phyloP scores from a whole-genome alignment of 2,329 filamentous ascomycete genomes.

The Simplicillium aogashimaense region DNA sequence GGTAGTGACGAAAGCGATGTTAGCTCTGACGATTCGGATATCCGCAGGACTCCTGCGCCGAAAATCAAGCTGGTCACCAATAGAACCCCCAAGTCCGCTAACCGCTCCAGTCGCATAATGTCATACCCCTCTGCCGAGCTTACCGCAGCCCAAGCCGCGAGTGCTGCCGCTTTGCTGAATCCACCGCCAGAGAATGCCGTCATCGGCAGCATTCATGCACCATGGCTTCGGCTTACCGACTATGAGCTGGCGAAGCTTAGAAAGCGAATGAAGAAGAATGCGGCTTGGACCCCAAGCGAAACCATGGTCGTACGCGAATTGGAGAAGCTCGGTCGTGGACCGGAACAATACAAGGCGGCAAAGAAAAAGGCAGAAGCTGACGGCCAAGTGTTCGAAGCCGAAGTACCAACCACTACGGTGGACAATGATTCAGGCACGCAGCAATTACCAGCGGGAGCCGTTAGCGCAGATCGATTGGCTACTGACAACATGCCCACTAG shows the following conservation, averaged over 20 bases:
- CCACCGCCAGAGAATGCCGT: constrained; percentile 52
- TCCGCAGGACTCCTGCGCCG: constrained; percentile 27
- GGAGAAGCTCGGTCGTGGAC: constrained; percentile 57
- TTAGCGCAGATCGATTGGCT: constrained; percentile 45
- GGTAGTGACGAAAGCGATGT: constrained; percentile 44
- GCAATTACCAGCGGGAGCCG: constrained; percentile 48
- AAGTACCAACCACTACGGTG: constrained; percentile 23
- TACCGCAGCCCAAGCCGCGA: constrained; percentile 27
- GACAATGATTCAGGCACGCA: constrained; percentile 40
- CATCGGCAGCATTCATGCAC: constrained; percentile 47
- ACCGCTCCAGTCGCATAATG: constrained; percentile 21
- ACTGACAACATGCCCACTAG: constrained; percentile 54
- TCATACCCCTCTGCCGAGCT: constrained; percentile 23
- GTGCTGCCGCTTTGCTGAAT: constrained; percentile 34
- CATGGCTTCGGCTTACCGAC: constrained; percentile 55
- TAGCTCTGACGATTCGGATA: constrained; percentile 39
- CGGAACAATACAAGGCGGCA: constrained; percentile 51
- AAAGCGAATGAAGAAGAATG: constrained; percentile 89
- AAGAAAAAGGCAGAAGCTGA: constrained; percentile 56
- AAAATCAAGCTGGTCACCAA: constrained; percentile 39
- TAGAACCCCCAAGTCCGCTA: constrained; percentile 35
- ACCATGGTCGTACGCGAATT: constrained; percentile 79
- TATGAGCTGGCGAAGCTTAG: constrained; percentile 60
- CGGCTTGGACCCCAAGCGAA: constrained; percentile 73
- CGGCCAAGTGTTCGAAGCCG: constrained; percentile 48